Evolutionary conservation across 2,329 filamentous ascomycete species (phyloP).

Genomic region (Penicillium janthinellum): DNA sequence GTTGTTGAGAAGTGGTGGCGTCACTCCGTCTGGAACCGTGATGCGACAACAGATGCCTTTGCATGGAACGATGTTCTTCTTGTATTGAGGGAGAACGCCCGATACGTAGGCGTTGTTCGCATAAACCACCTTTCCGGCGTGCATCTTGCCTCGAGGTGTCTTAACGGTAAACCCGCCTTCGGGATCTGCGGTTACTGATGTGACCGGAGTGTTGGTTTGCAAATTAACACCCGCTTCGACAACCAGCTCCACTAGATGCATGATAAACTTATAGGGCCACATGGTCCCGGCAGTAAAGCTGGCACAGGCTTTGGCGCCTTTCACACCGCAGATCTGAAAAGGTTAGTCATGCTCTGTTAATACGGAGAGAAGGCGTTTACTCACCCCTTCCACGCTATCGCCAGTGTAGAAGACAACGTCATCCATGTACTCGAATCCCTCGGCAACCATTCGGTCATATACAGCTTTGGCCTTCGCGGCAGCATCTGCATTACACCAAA

Average conservation of each 20-base stretch:
- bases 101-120: conserved; percentile 86
- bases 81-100: conserved; percentile 69
- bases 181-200: conserved; percentile 26
- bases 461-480: conserved; percentile 31
- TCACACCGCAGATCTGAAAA: conserved; percentile 41
- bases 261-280: conserved; percentile 78
- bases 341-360: background rate
- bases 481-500: conserved; percentile 40
- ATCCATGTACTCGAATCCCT: conserved; percentile 34
- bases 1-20: conserved; percentile 40
- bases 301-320: conserved; percentile 42
- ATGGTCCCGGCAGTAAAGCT: conserved; percentile 40
- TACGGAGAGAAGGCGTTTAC: background rate
- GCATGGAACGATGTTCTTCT: conserved; percentile 73
- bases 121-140: conserved; percentile 67
- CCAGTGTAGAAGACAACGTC: conserved; percentile 34
- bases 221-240: conserved; percentile 52
- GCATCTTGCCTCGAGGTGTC: conserved; percentile 63
- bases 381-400: conserved; percentile 35
- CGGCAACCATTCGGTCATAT: conserved; percentile 35
- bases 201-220: conserved; percentile 56
- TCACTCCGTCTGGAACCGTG: conserved; percentile 28
- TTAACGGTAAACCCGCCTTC: conserved; percentile 62
- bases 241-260: conserved; percentile 66
- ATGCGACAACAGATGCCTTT: conserved; percentile 58